These are phyloP conservation scores for Thielaviopsis euricoi DNA, from an alignment of 2,329 filamentous ascomycete species.

Conservation along the genomic window DNA sequence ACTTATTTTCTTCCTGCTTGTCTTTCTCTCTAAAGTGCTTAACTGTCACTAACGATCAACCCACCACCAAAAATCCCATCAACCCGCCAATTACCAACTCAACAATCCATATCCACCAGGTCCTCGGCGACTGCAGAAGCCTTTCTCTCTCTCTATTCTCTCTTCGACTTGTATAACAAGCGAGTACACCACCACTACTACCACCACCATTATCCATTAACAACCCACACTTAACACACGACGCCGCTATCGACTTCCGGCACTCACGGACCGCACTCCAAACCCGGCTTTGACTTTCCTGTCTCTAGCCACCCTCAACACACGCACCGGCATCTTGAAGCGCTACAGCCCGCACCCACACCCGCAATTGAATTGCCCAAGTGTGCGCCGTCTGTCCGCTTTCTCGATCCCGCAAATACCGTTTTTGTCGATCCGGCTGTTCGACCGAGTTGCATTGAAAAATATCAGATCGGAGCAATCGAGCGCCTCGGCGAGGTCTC, in stretches of 20 bases:
- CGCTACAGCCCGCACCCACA: not conserved
- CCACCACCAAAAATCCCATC: not conserved
- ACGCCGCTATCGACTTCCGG: not conserved
- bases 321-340: not conserved
- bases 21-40: not conserved
- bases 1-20: not conserved
- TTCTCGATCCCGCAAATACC: not conserved
- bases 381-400: conserved; percentile 3
- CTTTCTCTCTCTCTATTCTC: not conserved
- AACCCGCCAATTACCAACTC: not conserved
- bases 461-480: conserved; percentile 9
- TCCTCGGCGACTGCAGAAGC: not conserved
- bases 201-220: not conserved
- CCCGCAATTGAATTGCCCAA: conserved; percentile 7
- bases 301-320: not conserved
- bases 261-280: not conserved
- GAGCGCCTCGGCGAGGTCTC: conserved; percentile 2
- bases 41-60: not conserved
- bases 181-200: not conserved
- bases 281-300: not conserved
- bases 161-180: not conserved
- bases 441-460: conserved; percentile 11
- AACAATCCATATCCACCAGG: not conserved
- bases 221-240: not conserved
- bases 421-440: conserved; percentile 2